These are phyloP conservation scores for Abrus precatorius DNA, from an alignment of 306 rosid genomes.

Conservation along the genomic window DNA sequence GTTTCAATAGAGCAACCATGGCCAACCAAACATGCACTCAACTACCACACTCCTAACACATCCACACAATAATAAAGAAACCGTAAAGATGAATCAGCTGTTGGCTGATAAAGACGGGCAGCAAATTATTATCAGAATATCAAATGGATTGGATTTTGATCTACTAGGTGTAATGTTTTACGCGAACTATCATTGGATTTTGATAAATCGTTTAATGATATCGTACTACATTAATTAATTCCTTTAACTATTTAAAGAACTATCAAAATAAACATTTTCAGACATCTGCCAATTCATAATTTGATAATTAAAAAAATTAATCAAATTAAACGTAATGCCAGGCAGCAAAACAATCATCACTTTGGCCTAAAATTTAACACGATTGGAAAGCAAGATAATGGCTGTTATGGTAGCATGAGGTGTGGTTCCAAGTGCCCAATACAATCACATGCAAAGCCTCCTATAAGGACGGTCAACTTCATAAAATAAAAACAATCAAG, in stretches of 20 bases:
- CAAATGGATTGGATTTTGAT: not conserved
- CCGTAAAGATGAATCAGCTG: not conserved
- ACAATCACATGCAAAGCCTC: not conserved
- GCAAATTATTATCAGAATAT: too few relatives aligned
- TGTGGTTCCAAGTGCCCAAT: conserved; percentile 14
- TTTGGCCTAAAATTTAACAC: not conserved
- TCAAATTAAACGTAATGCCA: not conserved
- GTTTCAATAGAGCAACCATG: not conserved
- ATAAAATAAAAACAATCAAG: too few relatives aligned
- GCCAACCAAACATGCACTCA: conserved; percentile 36
- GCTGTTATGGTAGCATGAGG: too few relatives aligned
- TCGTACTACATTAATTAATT: too few relatives aligned
- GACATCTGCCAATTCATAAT: not conserved
- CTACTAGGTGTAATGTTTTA: too few relatives aligned
- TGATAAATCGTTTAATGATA: too few relatives aligned
- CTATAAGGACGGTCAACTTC: not conserved
- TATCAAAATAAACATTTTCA: too few relatives aligned
- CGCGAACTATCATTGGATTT: not conserved
- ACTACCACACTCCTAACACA: conserved; percentile 48
- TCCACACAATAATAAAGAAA: too few relatives aligned
- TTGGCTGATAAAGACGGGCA: too few relatives aligned
- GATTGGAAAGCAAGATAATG: not conserved
- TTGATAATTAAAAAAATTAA: not conserved
- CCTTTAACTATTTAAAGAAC: too few relatives aligned
- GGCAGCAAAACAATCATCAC: too few relatives aligned